phyloP scores from a whole-genome alignment of 2,329 filamentous ascomycete species.

The Neospermospora avenae region DNA sequence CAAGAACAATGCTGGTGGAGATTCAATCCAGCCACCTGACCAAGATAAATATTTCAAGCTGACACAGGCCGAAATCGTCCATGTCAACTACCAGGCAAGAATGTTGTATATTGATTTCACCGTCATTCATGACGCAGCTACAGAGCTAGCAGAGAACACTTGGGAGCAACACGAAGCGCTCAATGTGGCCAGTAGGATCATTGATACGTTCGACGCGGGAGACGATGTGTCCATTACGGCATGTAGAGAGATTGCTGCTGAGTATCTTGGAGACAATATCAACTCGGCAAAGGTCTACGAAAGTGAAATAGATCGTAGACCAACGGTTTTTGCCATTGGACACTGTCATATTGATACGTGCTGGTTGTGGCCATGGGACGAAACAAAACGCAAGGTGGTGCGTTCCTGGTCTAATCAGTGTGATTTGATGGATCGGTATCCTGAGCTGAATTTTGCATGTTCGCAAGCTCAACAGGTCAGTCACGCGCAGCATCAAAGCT shows the following conservation, averaged over 20 bases:
- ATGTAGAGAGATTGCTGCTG: slow-evolving; percentile 76
- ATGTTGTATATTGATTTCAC: slow-evolving; percentile 89
- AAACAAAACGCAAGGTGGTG: slow-evolving; percentile 94
- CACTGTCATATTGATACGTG: slow-evolving; percentile 98
- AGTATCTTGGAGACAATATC: slow-evolving; percentile 77
- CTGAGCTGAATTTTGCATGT: slow-evolving; percentile 86
- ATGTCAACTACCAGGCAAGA: slow-evolving; percentile 81
- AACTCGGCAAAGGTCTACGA: slow-evolving; percentile 84
- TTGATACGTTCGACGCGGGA: slow-evolving; percentile 82
- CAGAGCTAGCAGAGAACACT: slow-evolving; percentile 84
- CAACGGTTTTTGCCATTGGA: slow-evolving; percentile 83
- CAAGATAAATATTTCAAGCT: slow-evolving; percentile 78
- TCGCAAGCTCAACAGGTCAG: slow-evolving; percentile 81
- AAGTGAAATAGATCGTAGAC: slow-evolving; percentile 55
- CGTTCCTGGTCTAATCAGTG: slow-evolving; percentile 97
- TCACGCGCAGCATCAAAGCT: too few relatives aligned
- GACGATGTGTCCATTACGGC: slow-evolving; percentile 74
- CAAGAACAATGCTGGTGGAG: slow-evolving; percentile 52
- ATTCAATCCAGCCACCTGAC: slow-evolving; percentile 82
- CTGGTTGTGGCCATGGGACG: slow-evolving; percentile 98
- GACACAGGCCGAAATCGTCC: slow-evolving; percentile 77
- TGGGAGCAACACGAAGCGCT: slow-evolving; percentile 88
- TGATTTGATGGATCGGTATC: slow-evolving; percentile 90
- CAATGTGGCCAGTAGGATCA: slow-evolving; percentile 82
- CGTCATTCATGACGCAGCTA: slow-evolving; percentile 89